phyloP scores from a whole-genome alignment of 768 basidiomycete genomes.

The Naganishia randhawae region DNA sequence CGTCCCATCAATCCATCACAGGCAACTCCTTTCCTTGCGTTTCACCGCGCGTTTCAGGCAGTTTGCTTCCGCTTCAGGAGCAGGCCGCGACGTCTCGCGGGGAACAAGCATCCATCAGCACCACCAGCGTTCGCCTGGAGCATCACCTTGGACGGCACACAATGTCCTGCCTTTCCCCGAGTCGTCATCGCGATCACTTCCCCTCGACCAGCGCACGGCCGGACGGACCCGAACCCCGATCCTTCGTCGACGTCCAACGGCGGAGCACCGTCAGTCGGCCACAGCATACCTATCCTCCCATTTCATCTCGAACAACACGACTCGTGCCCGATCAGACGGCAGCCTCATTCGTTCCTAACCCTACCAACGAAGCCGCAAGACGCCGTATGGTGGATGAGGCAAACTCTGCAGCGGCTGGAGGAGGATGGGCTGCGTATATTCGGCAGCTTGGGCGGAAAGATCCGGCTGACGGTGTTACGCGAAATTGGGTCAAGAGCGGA shows the following conservation, averaged over 20 bases:
- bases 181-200: background rate
- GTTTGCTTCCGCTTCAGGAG: background rate
- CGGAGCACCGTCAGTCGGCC: too few relatives aligned
- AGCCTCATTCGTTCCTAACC: background rate
- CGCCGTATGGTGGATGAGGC: background rate
- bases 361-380: background rate
- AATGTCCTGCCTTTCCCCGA: background rate
- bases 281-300: background rate
- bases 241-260: background rate
- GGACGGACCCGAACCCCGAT: background rate
- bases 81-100: background rate
- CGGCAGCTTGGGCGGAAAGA: conserved; percentile 9
- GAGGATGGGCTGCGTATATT: conserved; percentile 1
- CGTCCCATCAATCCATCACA: background rate
- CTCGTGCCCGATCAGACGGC: background rate
- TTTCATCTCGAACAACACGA: background rate
- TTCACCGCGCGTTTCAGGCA: background rate
- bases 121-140: background rate
- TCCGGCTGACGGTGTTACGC: background rate
- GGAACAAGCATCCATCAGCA: background rate
- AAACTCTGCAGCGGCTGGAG: background rate
- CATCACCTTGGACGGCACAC: background rate
- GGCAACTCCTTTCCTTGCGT: background rate
- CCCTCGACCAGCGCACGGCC: background rate
- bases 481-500: conserved; percentile 8